These are phyloP conservation scores for Thuja plicata DNA, from an alignment of 83 land plant genomes.

Conservation along the genomic window DNA sequence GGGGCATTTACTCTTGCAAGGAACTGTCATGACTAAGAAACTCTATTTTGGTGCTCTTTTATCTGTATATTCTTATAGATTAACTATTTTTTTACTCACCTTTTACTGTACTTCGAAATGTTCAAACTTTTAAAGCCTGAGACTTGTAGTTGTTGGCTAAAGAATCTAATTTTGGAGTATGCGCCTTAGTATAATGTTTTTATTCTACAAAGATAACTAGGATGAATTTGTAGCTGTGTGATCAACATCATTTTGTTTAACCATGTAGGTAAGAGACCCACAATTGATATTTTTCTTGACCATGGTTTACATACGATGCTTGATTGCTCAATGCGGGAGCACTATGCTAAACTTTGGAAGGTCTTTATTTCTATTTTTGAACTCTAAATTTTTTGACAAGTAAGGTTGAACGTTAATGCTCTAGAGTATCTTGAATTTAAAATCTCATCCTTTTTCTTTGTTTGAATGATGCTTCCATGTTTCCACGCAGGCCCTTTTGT, in stretches of 20 bases:
- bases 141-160: neutral
- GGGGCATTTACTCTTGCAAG: neutral
- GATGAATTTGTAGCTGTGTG: neutral
- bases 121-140: neutral
- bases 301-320: slow-evolving; percentile 95
- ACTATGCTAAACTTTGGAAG: slow-evolving; percentile 98
- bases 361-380: slow-evolving; percentile 26
- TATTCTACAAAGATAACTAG: neutral
- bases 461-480: slow-evolving; percentile 1
- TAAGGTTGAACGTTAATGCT: neutral
- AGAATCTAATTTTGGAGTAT: neutral
- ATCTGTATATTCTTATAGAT: neutral
- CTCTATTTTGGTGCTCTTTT: neutral
- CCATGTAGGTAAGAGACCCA: slow-evolving; percentile 66
- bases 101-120: neutral
- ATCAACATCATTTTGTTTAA: neutral
- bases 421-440: neutral
- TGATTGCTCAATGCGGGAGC: slow-evolving; percentile 57
- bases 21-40: neutral
- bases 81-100: neutral
- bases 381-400: neutral
- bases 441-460: neutral
- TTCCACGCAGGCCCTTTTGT: slow-evolving; percentile 70
- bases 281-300: slow-evolving; percentile 90
- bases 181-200: neutral